phyloP scores from a whole-genome alignment of 345 rosid species.

The Hypericum perforatum region DNA sequence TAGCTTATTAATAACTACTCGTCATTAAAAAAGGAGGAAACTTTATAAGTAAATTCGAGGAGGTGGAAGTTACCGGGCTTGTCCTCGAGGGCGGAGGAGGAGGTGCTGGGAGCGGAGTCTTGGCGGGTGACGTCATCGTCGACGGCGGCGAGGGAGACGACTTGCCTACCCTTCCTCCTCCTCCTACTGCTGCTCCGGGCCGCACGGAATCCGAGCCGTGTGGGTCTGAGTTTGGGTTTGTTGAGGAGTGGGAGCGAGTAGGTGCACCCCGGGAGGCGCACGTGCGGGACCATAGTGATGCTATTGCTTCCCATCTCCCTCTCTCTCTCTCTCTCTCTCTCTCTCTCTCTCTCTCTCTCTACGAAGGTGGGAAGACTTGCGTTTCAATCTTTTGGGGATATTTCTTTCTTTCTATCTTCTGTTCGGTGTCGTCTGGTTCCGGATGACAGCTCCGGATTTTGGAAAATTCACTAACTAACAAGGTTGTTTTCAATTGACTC shows the following conservation, averaged over 20 bases:
- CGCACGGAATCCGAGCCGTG: slow-evolving; percentile 18
- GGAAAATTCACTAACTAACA: too few species aligned
- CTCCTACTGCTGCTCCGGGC: slow-evolving; percentile 21
- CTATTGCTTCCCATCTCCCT: slow-evolving; percentile 51
- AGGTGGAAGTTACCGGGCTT: slow-evolving; percentile 41
- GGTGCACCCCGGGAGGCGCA: slow-evolving; percentile 18
- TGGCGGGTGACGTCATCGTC: slow-evolving; percentile 36
- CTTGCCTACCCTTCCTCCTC: slow-evolving; percentile 6
- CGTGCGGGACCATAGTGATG: slow-evolving; percentile 48
- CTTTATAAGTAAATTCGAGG: neutral
- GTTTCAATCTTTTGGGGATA: too few species aligned
- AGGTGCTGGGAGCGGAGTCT: slow-evolving; percentile 15
- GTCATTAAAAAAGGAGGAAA: neutral
- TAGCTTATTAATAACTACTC: neutral
- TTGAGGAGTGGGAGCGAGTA: slow-evolving; percentile 19
- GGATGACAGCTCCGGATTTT: too few species aligned
- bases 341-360: neutral
- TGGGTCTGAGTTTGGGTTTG: slow-evolving; percentile 11
- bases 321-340: neutral
- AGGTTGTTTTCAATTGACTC: too few species aligned
- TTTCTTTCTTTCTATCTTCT: too few species aligned
- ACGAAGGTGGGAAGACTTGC: too few species aligned
- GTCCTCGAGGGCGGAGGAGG: slow-evolving; percentile 46
- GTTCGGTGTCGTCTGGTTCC: too few species aligned
- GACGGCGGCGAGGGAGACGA: slow-evolving; percentile 40